Evolutionary conservation across 2,329 filamentous ascomycete genomes (phyloP), one percentile per base, ranked within the genome.

Genomic region (Nectriaceae sp.): DNA sequence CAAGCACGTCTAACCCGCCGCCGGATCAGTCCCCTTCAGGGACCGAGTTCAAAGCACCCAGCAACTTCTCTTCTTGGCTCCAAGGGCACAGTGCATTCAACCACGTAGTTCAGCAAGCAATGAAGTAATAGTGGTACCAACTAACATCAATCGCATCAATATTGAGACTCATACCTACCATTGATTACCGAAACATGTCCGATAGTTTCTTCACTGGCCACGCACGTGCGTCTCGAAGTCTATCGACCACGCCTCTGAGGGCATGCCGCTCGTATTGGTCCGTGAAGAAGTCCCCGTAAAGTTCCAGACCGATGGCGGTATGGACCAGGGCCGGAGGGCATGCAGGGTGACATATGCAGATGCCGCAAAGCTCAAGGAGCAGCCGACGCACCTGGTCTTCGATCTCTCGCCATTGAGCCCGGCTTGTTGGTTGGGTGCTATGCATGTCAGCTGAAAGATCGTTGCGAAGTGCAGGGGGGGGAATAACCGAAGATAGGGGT

Each of bases 201-300:
- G 69, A 58, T 26, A 72, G 46, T 10, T 65, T 65, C 47, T 65
- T 60, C 0, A 72, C 70, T 1, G 70, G 70, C 70, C 70, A 73
- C 1, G 70, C 70, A 21, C 68, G 65, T 13, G 68, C 63, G 40
- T 74, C 73, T 5, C 70, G 68, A 45, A 76, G 78, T 40, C 69
- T 75, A 41, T 77, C 75, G 4, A 70, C 68, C 3, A 73, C 73
- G 0, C 62, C 69, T 15, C 65, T 65, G 58, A 72, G 47, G 1
- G 70, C 70, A 18, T 58, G 56, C 1, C 69, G 59, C 48, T 73
- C 70, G 39, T 70, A 72, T 10, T 58, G 61, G 44, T 73, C 70
- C 2, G 69, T 72, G 49, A 73, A 73, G 40, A 70, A 73, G 42
- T 73, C 70, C 1, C 70, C 69, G 21, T 72, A 73, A n/a, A 72